phyloP scores from a whole-genome alignment of 2,329 filamentous ascomycete species.

The Metarhizium album region DNA sequence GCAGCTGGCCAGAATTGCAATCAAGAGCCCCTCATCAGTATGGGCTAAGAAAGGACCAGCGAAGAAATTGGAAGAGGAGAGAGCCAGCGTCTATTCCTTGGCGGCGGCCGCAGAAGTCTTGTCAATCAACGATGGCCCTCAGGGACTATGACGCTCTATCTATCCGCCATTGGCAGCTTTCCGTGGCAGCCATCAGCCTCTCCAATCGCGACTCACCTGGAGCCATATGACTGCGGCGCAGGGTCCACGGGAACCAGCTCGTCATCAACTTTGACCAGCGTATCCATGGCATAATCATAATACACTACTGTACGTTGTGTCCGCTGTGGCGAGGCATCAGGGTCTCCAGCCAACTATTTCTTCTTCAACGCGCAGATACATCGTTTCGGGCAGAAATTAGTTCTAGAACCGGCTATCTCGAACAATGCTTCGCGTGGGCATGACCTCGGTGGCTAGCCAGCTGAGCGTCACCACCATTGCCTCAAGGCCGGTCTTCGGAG shows the following conservation, averaged over 20 bases:
- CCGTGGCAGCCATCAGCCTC: no score
- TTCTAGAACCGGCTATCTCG: conserved; percentile 10
- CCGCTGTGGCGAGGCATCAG: conserved; percentile 52
- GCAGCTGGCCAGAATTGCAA: not conserved
- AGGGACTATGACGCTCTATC: not conserved
- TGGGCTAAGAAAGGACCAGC: not conserved
- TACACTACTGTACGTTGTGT: conserved; percentile 56
- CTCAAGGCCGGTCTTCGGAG: no score
- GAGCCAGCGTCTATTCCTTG: not conserved
- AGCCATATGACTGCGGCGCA: no score
- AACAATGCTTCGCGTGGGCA: conserved; percentile 48
- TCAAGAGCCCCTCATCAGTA: not conserved
- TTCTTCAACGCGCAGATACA: no score
- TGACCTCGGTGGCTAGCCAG: no score
- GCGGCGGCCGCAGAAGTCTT: not conserved
- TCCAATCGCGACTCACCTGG: no score
- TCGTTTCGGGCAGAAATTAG: no score
- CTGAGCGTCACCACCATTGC: no score
- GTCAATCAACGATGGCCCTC: not conserved
- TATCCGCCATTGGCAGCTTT: not conserved
- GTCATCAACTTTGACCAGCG: not conserved
- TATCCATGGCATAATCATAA: not conserved
- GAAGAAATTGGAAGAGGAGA: not conserved
- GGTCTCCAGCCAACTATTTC: no score
- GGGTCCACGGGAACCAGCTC: not conserved